Evolutionary conservation across 495 filamentous ascomycete species (phyloP).

Genomic region (Geoglossum glabrum): DNA sequence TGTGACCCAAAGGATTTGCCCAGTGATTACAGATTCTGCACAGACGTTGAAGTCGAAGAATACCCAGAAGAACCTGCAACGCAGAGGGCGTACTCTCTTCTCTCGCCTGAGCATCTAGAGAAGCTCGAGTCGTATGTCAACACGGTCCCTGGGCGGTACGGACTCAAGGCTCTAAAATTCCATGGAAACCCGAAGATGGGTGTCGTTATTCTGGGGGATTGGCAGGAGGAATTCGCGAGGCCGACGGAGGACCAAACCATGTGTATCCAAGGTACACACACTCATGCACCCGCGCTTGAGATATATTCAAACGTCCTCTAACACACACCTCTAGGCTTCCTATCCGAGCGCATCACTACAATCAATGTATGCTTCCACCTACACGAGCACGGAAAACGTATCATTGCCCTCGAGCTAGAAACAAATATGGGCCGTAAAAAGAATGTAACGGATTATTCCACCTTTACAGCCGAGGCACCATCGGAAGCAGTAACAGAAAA

Average conservation of each 20-base stretch:
- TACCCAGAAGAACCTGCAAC: neutral
- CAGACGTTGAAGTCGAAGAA: neutral
- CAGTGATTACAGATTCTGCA: neutral
- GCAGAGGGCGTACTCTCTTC: neutral
- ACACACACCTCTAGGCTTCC: neutral
- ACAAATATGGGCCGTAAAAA: slow-evolving; percentile 1
- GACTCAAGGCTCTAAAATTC: slow-evolving; percentile 1
- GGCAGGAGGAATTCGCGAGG: neutral
- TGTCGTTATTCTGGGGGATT: slow-evolving; percentile 3
- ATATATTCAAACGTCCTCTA: too few relatives aligned
- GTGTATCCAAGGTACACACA: neutral
- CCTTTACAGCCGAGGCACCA: neutral
- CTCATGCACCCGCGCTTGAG: neutral
- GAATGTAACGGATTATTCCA: neutral
- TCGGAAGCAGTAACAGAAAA: neutral
- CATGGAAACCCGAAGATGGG: slow-evolving; percentile 2
- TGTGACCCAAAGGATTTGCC: neutral
- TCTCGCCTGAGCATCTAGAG: neutral
- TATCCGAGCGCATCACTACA: neutral
- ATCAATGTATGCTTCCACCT: neutral
- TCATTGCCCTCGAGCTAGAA: neutral
- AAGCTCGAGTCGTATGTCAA: slow-evolving; percentile 2
- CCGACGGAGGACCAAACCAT: neutral
- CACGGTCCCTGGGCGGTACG: slow-evolving; percentile 1
- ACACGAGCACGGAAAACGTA: neutral